Evolutionary conservation across 2,329 filamentous ascomycete species (phyloP), one percentile per base, ranked within the genome.

Genomic region (Xylariales sp.): DNA sequence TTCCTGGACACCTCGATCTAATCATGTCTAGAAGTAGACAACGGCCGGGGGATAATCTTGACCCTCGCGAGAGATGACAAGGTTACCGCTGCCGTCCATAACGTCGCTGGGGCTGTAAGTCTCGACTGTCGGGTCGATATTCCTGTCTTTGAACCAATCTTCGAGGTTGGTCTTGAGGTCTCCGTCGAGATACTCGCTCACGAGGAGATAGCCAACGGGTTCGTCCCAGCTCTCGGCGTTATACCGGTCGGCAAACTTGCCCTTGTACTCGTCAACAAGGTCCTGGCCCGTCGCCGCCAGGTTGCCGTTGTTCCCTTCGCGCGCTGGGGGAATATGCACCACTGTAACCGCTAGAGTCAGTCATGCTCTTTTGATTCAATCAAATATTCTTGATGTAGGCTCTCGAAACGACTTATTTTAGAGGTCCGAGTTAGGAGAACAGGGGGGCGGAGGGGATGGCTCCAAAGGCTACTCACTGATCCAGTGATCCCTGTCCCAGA

Each of bases 101-200:
- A 48, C 45, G 45, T 48, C 45, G 2, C 18, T 18, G n/a, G n/a
- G 45, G 3, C 3, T 23, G 45, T 48, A 48, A 48, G 45, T 48
- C 18, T 48, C 16, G 8, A 48, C 45, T 5, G 14, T 48, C n/a
- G 45, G 45, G 16, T 3, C 5, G 45, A 48, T 48, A 48, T 23
- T n/a, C 45, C 45, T 48, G n/a, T 48, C 45, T 5, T 48, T 48
- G 45, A 48, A 48, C 45, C 45, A 48, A 48, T 48, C 45, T 48
- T 48, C 45, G n/a, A 48, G 45, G 45, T 48, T 23, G 45, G 14
- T 23, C 18, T 48, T 48, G n/a, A 48, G 45, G n/a, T 23, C 45
- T 18, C n/a, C 45, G 18, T 18, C 45, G 45, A 48, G 45, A 48
- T 48, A 48, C 45, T 48, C n/a, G 45, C 45, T 48, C 45, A 48